Base-by-base conservation (phyloP, 345 rosid genomes). In the Luvunga scandens region DNA sequence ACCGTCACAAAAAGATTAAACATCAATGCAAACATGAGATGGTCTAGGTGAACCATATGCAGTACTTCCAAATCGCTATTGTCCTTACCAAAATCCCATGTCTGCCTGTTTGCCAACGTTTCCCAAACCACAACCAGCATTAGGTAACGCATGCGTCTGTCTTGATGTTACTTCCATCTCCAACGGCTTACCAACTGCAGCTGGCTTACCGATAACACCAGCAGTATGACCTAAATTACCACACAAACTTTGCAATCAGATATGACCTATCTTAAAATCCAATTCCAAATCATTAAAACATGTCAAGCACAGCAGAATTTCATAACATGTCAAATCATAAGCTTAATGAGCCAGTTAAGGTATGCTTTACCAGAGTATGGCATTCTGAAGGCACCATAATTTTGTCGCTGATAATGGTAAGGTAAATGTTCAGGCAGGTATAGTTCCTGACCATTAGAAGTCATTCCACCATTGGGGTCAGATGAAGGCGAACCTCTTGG, bases 321-420 rank as follows among this genome's bases (percentile, higher is more conserved):
- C 53, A 63, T 50, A 53, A 50, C 18, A 12, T 42, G n/a, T 21
- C 28, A 73, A 71, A 59, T 42, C 30, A 67, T 31, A 39, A 42
- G 71, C 33, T 31, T 34, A 62, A 53, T 4, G 50, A 50, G 27
- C 62, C 19, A 10, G 19, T 5, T 18, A 16, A 73, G 24, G 38
- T 7, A 50, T 33, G 38, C 38, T 67, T 25, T 79, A 84, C 85
- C 87, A 69, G 75, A 62, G 48, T 30, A 72, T 36, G 55, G 68
- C 73, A 61, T 77, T 30, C 31, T 38, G 28, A 22, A 53, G 45
- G 70, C 36, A 25, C 57, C 19, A 22, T 71, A 71, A 30, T 24
- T 60, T 24, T 34, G 83, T 27, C 65, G 76, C 5, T 48, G 62
- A 71, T 61, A 56, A 75, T 48, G 57, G 8, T 4, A 71, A 31